Evolutionary conservation across 202 grass and related monocot species (phyloP).

Genomic region (Saccharum hybrid): DNA sequence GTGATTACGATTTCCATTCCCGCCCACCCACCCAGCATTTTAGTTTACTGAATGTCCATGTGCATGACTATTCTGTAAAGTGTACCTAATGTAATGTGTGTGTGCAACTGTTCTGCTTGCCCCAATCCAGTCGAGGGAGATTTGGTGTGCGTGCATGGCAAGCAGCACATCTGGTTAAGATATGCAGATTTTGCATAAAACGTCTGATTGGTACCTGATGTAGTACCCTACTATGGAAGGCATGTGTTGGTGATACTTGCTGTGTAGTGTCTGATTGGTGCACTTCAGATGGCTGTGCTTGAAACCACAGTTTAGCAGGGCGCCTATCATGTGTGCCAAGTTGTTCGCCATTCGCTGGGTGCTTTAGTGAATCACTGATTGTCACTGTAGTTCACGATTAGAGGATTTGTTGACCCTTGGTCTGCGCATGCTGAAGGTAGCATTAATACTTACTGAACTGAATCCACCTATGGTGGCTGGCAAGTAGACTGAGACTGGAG

Average conservation of each 20-base stretch:
- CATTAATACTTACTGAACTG: not conserved
- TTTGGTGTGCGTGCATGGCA: not conserved
- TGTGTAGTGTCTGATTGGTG: not conserved
- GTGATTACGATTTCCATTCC: conserved; percentile 34
- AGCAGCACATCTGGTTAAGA: not conserved
- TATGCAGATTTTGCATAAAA: not conserved
- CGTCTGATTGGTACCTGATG: not conserved
- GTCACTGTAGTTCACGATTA: not conserved
- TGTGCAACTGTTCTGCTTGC: not conserved
- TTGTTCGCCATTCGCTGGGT: not conserved
- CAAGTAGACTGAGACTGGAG: not conserved
- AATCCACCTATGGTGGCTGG: not conserved
- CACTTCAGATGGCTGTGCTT: not conserved
- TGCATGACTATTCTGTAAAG: not conserved
- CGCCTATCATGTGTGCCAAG: not conserved
- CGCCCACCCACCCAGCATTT: not conserved
- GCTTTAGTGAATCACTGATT: not conserved
- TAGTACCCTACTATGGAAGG: not conserved
- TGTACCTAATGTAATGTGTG: not conserved
- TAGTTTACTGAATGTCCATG: not conserved
- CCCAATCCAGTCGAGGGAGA: not conserved
- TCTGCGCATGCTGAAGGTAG: not conserved
- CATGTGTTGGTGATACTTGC: not conserved
- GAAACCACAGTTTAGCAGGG: not conserved
- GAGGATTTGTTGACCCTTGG: not conserved